Evolutionary conservation across 495 filamentous ascomycete species (phyloP).

Genomic region (Delitschia confertaspora): DNA sequence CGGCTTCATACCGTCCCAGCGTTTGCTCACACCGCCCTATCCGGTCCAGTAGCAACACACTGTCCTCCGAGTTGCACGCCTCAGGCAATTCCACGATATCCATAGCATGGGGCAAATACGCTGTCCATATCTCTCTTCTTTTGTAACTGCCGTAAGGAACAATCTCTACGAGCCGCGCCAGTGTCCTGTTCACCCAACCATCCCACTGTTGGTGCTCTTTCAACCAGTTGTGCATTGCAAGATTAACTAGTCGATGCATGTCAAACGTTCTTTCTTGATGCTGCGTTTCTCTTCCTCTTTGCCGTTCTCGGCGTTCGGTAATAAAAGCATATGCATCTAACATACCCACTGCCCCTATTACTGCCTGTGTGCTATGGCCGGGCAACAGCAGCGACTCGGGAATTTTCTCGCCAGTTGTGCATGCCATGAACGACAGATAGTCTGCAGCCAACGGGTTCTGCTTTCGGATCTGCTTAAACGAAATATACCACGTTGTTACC

Average conservation of each 20-base stretch:
- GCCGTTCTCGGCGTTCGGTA: slow-evolving; percentile 14
- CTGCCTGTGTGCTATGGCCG: slow-evolving; percentile 14
- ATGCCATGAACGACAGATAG: slow-evolving; percentile 39
- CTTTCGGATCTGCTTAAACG: slow-evolving; percentile 41
- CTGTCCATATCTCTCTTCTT: slow-evolving; percentile 9
- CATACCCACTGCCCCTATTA: slow-evolving; percentile 31
- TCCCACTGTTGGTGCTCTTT: slow-evolving; percentile 7
- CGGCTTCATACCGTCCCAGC: slow-evolving; percentile 4
- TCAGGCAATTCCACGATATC: slow-evolving; percentile 1
- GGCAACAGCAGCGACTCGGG: slow-evolving; percentile 33
- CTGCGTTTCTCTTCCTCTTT: slow-evolving; percentile 7
- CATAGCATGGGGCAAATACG: slow-evolving; percentile 10
- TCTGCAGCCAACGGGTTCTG: slow-evolving; percentile 30
- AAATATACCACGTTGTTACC: slow-evolving; percentile 48
- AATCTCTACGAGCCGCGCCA: slow-evolving; percentile 5
- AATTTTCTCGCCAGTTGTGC: slow-evolving; percentile 39
- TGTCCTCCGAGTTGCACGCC: not conserved
- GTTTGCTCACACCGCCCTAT: slow-evolving; percentile 6
- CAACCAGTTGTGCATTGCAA: slow-evolving; percentile 38
- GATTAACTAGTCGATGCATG: slow-evolving; percentile 43
- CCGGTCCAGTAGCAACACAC: slow-evolving; percentile 5
- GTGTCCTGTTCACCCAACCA: not conserved
- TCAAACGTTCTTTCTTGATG: slow-evolving; percentile 22
- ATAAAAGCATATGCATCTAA: slow-evolving; percentile 35
- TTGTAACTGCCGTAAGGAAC: slow-evolving; percentile 5